Base-by-base conservation (phyloP, 306 rosid genomes). In the Sophora flavescens region DNA sequence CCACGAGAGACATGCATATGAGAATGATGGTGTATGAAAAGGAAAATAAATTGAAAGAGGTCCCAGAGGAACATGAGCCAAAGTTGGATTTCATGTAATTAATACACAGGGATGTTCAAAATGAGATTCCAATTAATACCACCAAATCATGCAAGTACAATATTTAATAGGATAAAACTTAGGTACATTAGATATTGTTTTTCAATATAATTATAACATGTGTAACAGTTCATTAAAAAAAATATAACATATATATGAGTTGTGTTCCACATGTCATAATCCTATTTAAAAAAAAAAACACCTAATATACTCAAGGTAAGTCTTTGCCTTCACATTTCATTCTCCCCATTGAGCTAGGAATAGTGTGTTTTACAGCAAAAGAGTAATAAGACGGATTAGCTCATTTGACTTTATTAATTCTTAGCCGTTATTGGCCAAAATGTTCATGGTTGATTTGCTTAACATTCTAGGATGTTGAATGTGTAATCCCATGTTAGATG, bases 391-490 rank as follows among this genome's bases (percentile, higher is more conserved):
- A 51, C 33, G 6, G 33, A 53, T 35, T 53, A 11, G 53, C 41
- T 41, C 59, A 28, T 36, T 78, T 68, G 33, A 68, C 18, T 13
- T n/a, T n/a, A n/a, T n/a, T 65, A 4, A 33, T 1, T 13, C 48
- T 16, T 44, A 36, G 14, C 70, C 33, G 45, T 58, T 18, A 17
- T 45, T 36, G 60, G 14, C 15, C 59, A 67, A 68, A 44, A 26
- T 60, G 36, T 70, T 36, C 52, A 70, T 70, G n/a, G 15, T 17
- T 59, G 10, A 44, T 16, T 44, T 30, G 68, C 56, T 66, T 56
- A 67, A 44, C 61, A 57, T 42, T 76, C 1, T 36, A 15, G 33
- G 39, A 57, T 39, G 33, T 30, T 9, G 2, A 3, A 15, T 5
- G 33, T 33, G 48, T 5, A 38, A 11, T 17, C 12, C 38, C 64